Conservation (phyloP, 2,329 filamentous ascomycete species). For the Clarireedia hainanense region DNA sequence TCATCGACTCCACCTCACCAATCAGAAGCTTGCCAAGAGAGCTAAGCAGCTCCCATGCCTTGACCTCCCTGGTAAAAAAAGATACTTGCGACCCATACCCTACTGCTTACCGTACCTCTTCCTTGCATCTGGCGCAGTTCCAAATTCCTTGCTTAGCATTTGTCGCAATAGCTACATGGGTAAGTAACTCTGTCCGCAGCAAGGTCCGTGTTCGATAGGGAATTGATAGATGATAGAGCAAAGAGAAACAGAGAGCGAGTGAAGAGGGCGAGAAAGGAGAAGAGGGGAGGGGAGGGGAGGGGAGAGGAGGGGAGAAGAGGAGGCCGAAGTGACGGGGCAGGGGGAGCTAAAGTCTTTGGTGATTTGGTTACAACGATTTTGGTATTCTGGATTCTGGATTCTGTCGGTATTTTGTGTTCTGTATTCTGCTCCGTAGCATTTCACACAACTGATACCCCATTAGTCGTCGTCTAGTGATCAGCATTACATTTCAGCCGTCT, state of each 20-base stretch:
- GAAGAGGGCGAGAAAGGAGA: neutral
- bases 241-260: neutral
- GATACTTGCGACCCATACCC: neutral
- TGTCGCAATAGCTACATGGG: slow-evolving; percentile 3
- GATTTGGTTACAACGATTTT: too few relatives aligned
- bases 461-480: too few relatives aligned
- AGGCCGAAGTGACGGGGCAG: too few relatives aligned
- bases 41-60: neutral
- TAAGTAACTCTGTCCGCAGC: neutral
- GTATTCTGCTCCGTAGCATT: too few relatives aligned
- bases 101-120: slow-evolving; percentile 1
- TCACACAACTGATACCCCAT: too few relatives aligned
- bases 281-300: neutral
- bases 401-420: too few relatives aligned
- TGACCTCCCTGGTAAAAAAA: neutral
- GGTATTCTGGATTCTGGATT: too few relatives aligned
- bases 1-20: slow-evolving; percentile 1
- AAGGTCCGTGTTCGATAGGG: neutral
- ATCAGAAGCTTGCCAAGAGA: neutral
- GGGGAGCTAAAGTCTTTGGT: too few relatives aligned
- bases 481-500: too few relatives aligned
- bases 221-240: neutral
- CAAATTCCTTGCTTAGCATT: slow-evolving; percentile 2
- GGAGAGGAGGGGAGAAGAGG: neutral
- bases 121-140: slow-evolving; percentile 5